These are phyloP conservation scores for Comarum palustre DNA, from an alignment of 306 rosid species.

Conservation along the genomic window DNA sequence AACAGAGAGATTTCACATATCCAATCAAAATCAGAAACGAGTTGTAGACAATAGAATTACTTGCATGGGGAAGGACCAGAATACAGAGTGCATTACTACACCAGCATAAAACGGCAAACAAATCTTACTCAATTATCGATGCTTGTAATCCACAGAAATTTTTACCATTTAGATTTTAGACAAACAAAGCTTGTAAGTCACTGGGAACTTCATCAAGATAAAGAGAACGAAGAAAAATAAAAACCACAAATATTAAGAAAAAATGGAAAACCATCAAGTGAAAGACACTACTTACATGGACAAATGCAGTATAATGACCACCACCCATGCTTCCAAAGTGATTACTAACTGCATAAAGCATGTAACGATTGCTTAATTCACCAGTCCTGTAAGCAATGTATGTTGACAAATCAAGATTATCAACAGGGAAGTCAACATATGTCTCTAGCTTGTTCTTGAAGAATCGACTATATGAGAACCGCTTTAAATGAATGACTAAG, in stretches of 20 bases:
- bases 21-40: background rate
- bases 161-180: background rate
- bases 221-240: background rate
- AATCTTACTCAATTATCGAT: background rate
- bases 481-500: slow-evolving; percentile 95
- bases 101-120: background rate
- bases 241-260: background rate
- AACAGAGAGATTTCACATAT: background rate
- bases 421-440: slow-evolving; percentile 85
- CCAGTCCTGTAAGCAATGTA: slow-evolving; percentile 56
- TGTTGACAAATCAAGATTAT: slow-evolving; percentile 79
- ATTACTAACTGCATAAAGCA: slow-evolving; percentile 90
- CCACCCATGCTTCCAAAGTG: slow-evolving; percentile 99
- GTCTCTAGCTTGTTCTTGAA: slow-evolving; percentile 93
- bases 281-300: slow-evolving; percentile 67
- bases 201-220: background rate
- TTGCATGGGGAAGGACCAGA: background rate
- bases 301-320: slow-evolving; percentile 97
- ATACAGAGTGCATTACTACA: background rate
- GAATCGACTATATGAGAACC: slow-evolving; percentile 89
- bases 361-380: slow-evolving; percentile 58
- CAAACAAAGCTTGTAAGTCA: background rate
- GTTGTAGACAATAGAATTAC: background rate
- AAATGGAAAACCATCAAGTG: slow-evolving; percentile 8
- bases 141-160: background rate